Conservation (phyloP, 768 basidiomycete genomes). For the Omphalotus guepiniiformis region DNA sequence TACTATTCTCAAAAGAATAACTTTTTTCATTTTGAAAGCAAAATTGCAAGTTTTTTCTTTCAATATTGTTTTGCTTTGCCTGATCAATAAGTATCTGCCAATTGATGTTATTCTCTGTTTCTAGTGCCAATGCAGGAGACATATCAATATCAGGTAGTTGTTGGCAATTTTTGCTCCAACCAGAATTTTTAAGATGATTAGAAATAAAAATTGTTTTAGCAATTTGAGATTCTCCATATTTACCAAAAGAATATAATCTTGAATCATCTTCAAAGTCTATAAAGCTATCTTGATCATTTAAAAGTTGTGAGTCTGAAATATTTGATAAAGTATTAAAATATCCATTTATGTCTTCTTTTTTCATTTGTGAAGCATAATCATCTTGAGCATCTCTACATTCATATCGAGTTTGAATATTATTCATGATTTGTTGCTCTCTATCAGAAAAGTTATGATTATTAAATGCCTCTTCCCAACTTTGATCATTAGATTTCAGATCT, state of each 20-base stretch:
- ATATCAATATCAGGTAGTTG: too few relatives aligned
- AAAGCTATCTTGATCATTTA: not conserved
- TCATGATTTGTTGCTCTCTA: constrained; percentile 17
- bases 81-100: too few relatives aligned
- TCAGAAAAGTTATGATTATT: constrained; percentile 10
- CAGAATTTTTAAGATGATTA: not conserved
- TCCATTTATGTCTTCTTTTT: constrained; percentile 1
- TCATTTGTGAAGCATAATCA: constrained; percentile 20
- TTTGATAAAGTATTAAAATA: not conserved
- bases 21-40: too few relatives aligned
- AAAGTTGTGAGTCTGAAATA: not conserved
- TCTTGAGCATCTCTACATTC: constrained; percentile 28
- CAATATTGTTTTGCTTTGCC: too few relatives aligned
- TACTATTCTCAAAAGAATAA: too few relatives aligned
- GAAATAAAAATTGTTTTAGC: too few relatives aligned
- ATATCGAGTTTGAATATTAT: constrained; percentile 24
- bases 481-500: constrained; percentile 15
- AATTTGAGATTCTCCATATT: too few relatives aligned
- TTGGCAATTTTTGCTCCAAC: too few relatives aligned
- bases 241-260: too few relatives aligned
- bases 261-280: not conserved
- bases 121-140: too few relatives aligned
- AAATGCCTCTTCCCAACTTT: constrained; percentile 24
- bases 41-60: too few relatives aligned
- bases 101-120: too few relatives aligned